Conservation (phyloP, 2,329 filamentous ascomycete species). For the Penicillium glabrum region DNA sequence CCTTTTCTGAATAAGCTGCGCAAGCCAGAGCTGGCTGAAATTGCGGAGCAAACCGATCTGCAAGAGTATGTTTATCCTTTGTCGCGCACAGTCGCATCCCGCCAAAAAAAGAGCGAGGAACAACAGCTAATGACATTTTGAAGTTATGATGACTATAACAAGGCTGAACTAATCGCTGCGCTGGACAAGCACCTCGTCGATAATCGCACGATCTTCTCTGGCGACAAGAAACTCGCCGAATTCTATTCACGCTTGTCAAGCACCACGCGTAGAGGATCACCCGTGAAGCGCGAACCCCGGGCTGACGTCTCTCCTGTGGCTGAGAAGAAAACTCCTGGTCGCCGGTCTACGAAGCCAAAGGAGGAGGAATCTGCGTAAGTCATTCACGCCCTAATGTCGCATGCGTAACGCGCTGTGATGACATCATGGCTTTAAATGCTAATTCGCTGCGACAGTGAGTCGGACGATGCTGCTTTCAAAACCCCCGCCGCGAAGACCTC, state of each 20-base stretch:
- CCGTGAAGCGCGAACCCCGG: slow-evolving; percentile 50
- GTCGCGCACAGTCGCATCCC: slow-evolving; percentile 11
- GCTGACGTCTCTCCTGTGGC: slow-evolving; percentile 34
- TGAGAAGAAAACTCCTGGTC: slow-evolving; percentile 33
- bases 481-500: slow-evolving; percentile 13
- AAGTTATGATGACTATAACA: slow-evolving; percentile 71
- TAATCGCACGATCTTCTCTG: slow-evolving; percentile 65
- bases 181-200: slow-evolving; percentile 72
- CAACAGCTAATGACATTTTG: slow-evolving; percentile 5
- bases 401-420: slow-evolving; percentile 1
- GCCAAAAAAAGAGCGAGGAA: neutral
- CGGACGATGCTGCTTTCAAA: slow-evolving; percentile 11
- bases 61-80: slow-evolving; percentile 62
- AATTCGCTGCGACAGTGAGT: slow-evolving; percentile 12
- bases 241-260: slow-evolving; percentile 65
- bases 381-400: slow-evolving; percentile 6
- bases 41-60: slow-evolving; percentile 70
- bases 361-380: slow-evolving; percentile 36
- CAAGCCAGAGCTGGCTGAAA: slow-evolving; percentile 74
- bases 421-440: neutral
- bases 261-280: slow-evolving; percentile 43
- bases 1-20: slow-evolving; percentile 78
- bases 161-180: slow-evolving; percentile 73
- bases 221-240: slow-evolving; percentile 65
- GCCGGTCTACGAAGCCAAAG: slow-evolving; percentile 40